Conservation (phyloP, 2,329 filamentous ascomycete genomes). For the Clarireedia homoeocarpa region DNA sequence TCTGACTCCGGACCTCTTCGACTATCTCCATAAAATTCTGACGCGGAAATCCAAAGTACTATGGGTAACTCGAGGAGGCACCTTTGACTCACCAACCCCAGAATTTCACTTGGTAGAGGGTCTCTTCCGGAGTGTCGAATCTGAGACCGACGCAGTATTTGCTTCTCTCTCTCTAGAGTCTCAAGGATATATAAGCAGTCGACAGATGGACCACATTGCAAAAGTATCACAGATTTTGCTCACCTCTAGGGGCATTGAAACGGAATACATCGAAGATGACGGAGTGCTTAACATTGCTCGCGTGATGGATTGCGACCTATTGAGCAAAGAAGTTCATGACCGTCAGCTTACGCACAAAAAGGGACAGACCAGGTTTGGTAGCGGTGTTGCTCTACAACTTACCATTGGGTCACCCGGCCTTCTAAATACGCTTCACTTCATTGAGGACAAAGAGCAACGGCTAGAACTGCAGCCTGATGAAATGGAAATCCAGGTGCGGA, state of each 20-base stretch:
- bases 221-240: background rate
- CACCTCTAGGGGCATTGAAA: conserved; percentile 8
- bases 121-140: background rate
- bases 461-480: background rate
- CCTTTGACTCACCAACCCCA: too few relatives aligned
- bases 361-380: background rate
- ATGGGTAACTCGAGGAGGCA: background rate
- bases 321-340: background rate
- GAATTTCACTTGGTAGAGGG: background rate
- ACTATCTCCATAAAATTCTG: background rate
- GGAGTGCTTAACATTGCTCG: background rate
- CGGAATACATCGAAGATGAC: conserved; percentile 4
- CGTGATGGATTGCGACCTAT: background rate
- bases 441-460: background rate
- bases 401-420: background rate
- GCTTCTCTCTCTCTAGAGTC: background rate
- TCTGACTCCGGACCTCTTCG: background rate
- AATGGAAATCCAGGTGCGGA: background rate
- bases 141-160: background rate
- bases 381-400: background rate
- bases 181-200: background rate
- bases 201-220: background rate
- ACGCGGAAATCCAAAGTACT: background rate
- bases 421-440: background rate
- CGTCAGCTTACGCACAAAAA: background rate